phyloP scores from a whole-genome alignment of 441 rosid genomes.

The Brassica balearica region DNA sequence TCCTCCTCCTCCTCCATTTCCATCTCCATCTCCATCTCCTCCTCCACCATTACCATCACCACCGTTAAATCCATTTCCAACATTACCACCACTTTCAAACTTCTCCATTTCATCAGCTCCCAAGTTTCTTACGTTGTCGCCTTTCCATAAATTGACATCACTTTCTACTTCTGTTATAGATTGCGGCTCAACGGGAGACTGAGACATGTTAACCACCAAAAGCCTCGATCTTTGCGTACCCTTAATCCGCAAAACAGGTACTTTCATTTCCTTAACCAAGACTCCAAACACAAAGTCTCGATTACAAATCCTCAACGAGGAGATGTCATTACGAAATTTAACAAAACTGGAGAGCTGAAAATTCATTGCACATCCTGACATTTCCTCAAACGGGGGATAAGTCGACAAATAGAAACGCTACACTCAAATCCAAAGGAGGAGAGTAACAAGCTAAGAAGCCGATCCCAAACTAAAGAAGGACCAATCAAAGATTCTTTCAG shows the following conservation, averaged over 20 bases:
- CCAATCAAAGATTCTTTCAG: conserved; percentile 13
- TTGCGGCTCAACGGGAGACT: conserved; percentile 45
- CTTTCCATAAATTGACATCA: conserved; percentile 17
- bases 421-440: background rate
- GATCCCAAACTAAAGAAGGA: background rate
- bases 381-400: conserved; percentile 29
- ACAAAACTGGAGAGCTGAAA: conserved; percentile 46
- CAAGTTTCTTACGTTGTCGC: conserved; percentile 44
- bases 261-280: conserved; percentile 37
- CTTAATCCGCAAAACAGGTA: conserved; percentile 34
- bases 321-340: conserved; percentile 44
- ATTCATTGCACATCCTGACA: conserved; percentile 53
- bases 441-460: background rate
- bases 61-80: conserved; percentile 12
- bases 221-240: conserved; percentile 43
- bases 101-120: conserved; percentile 40
- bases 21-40: conserved; percentile 46
- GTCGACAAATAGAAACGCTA: conserved; percentile 45
- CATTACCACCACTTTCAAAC: conserved; percentile 41
- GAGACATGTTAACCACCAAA: conserved; percentile 48
- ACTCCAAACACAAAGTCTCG: conserved; percentile 36
- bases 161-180: conserved; percentile 8
- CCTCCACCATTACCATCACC: conserved; percentile 61
- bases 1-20: conserved; percentile 42
- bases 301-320: conserved; percentile 40